phyloP scores from a whole-genome alignment of 2,329 filamentous ascomycete species.

The Ceratocystis cubensis region DNA sequence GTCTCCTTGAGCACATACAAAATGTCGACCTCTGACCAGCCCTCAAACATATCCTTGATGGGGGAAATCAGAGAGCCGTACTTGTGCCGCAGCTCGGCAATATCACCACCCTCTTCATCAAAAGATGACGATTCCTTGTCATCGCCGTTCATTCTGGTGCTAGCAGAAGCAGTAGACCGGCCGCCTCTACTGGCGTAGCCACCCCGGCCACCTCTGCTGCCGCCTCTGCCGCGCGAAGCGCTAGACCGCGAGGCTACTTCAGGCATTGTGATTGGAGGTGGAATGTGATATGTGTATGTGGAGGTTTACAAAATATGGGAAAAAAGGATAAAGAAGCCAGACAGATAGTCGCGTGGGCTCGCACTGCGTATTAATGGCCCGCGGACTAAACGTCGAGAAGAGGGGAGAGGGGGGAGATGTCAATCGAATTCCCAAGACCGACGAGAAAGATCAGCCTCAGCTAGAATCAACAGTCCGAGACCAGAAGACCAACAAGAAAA shows the following conservation, averaged over 20 bases:
- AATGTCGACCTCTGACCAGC: constrained; percentile 92
- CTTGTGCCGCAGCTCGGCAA: constrained; percentile 83
- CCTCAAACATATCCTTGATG: constrained; percentile 85
- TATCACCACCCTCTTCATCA: constrained; percentile 69
- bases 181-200: constrained; percentile 61
- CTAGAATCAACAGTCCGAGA: too few relatives aligned
- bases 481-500: too few relatives aligned
- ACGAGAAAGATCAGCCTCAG: too few relatives aligned
- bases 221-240: constrained; percentile 79
- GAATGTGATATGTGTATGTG: constrained; percentile 27
- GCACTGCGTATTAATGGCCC: constrained; percentile 21
- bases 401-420: not conserved
- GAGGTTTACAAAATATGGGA: constrained; percentile 24
- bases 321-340: constrained; percentile 11
- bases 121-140: constrained; percentile 47
- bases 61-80: constrained; percentile 66
- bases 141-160: constrained; percentile 56
- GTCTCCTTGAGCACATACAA: constrained; percentile 86
- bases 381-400: constrained; percentile 21
- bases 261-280: constrained; percentile 52
- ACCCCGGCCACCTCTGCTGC: constrained; percentile 72
- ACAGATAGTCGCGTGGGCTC: constrained; percentile 26
- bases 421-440: too few relatives aligned
- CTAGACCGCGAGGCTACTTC: constrained; percentile 78
- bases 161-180: constrained; percentile 41